Evolutionary conservation across 768 basidiomycete genomes (phyloP), one percentile per base, ranked within the genome.

Genomic region (Suillus lakei): DNA sequence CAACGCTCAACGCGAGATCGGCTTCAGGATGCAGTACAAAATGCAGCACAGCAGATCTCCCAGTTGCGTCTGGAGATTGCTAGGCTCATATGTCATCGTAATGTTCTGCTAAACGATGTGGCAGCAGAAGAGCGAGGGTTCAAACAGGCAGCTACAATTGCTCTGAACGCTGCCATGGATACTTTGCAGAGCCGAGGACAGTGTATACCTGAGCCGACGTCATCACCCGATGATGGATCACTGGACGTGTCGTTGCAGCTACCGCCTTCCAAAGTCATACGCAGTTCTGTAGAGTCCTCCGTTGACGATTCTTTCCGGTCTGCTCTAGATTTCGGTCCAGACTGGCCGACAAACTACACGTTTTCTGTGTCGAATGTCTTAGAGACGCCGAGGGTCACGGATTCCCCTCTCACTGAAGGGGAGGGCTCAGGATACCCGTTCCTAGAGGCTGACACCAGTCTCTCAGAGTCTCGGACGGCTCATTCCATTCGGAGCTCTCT

Each of bases 1-100:
- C 93, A 91, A 72, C 87, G 87, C 56, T 82, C 89, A 10, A 96
- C 96, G 4, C 87, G 96, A 55, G 92, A 94, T 67, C 86, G 89
- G 53, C 83, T 99, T 32, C 78, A 85, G 28, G 70, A 78, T 28
- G 82, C 88, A 3, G 80, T 96, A 21, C 87, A 88, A 69, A 79
- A 77, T 21, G 80, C 91, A 15, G 86, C 91, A 9, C 89, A 85
- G 72, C 84, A 86, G 46, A 79, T 99, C 58, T 86, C 85, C 70
- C 82, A 84, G 67, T 78, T 88, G 56, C 87, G 94, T 55, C 79
- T 97, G 60, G 88, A 92, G n/a, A 79, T 92, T 56, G 86, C 87
- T 68, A 91, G 87, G 72, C 79, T 92, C 38, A 76, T 80, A n/a
- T 92, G 93, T 72, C 89, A 95, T 74, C 90, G 90, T 23, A 85